phyloP scores from a whole-genome alignment of 805 yeast genomes.

The Pichia californica region DNA sequence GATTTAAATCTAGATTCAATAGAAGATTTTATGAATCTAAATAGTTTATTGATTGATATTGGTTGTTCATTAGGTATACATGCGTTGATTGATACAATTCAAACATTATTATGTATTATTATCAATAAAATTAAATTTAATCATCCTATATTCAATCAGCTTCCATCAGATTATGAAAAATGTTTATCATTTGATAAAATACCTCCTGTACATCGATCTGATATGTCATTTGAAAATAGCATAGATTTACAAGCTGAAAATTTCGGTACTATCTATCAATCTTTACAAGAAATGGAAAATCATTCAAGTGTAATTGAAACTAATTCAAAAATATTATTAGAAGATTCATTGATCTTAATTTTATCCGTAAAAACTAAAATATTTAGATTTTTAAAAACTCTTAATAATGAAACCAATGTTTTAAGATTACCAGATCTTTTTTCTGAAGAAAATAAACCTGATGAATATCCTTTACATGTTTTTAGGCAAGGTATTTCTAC shows the following conservation, averaged over 20 bases:
- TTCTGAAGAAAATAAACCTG: background rate
- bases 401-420: slow-evolving; percentile 17
- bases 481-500: slow-evolving; percentile 21
- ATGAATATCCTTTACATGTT: slow-evolving; percentile 14
- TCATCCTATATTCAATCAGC: slow-evolving; percentile 1
- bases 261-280: slow-evolving; percentile 6
- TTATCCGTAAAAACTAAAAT: slow-evolving; percentile 29
- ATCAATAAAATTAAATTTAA: slow-evolving; percentile 15
- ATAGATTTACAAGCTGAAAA: slow-evolving; percentile 12
- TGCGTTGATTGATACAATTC: slow-evolving; percentile 27
- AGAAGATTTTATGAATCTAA: slow-evolving; percentile 18
- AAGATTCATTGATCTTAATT: slow-evolving; percentile 30
- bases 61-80: slow-evolving; percentile 32
- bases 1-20: slow-evolving; percentile 15
- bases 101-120: slow-evolving; percentile 18
- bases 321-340: slow-evolving; percentile 13
- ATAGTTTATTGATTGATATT: slow-evolving; percentile 22
- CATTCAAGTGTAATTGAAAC: slow-evolving; percentile 9
- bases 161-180: slow-evolving; percentile 13
- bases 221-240: slow-evolving; percentile 22
- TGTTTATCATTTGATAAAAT: slow-evolving; percentile 22
- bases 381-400: slow-evolving; percentile 14
- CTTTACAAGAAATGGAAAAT: slow-evolving; percentile 14
- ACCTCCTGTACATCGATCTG: slow-evolving; percentile 26
- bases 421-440: slow-evolving; percentile 7